These are phyloP conservation scores for Fusarium torulosum DNA, from an alignment of 2,329 filamentous ascomycete species.

Conservation along the genomic window DNA sequence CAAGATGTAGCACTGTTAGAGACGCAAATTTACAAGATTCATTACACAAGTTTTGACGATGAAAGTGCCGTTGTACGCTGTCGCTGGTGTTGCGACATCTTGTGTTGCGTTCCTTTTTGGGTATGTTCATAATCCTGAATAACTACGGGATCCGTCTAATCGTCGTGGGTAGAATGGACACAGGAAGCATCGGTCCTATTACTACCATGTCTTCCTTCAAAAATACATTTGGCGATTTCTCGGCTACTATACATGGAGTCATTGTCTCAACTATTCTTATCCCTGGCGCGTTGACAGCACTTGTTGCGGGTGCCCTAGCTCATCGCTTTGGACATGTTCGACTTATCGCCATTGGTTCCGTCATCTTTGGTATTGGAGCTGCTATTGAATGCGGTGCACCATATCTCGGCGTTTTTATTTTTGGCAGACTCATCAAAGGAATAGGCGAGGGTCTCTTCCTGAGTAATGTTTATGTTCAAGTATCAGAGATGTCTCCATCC, in stretches of 20 bases:
- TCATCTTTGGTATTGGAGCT: slow-evolving; percentile 66
- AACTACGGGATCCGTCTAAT: background rate
- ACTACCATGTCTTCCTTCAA: slow-evolving; percentile 69
- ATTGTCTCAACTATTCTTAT: slow-evolving; percentile 71
- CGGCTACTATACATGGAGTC: slow-evolving; percentile 68
- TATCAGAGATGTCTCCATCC: slow-evolving; percentile 70
- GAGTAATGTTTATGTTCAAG: slow-evolving; percentile 64
- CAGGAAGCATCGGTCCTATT: slow-evolving; percentile 69
- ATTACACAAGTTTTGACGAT: background rate
- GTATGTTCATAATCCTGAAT: slow-evolving; percentile 24
- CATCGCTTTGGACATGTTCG: slow-evolving; percentile 65
- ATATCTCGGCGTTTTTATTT: slow-evolving; percentile 64
- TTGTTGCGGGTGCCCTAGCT: slow-evolving; percentile 68
- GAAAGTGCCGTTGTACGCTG: slow-evolving; percentile 48
- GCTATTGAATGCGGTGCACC: slow-evolving; percentile 55
- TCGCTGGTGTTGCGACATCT: slow-evolving; percentile 49
- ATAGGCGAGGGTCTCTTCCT: slow-evolving; percentile 70
- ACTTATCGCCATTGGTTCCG: slow-evolving; percentile 64
- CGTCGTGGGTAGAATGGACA: slow-evolving; percentile 46
- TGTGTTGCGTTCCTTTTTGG: slow-evolving; percentile 52
- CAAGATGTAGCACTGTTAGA: background rate
- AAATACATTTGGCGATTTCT: slow-evolving; percentile 63
- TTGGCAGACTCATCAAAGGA: slow-evolving; percentile 67
- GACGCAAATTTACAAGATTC: too few species aligned
- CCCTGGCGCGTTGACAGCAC: slow-evolving; percentile 69